phyloP scores from a whole-genome alignment of 345 rosid species.

The Sisymbrium irio region DNA sequence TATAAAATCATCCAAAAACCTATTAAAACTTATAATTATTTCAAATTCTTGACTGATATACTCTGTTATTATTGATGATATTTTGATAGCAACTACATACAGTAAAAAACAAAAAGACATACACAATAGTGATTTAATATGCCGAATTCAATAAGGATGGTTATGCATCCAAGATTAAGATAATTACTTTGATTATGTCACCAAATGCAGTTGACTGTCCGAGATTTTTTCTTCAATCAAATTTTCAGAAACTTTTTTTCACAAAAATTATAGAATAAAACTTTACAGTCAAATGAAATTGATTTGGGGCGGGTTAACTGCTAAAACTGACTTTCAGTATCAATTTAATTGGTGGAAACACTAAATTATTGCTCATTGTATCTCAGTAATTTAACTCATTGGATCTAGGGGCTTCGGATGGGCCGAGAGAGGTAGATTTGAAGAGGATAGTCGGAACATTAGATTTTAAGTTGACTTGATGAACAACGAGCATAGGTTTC shows the following conservation, averaged over 20 bases:
- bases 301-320: no score
- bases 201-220: not conserved
- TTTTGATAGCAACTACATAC: not conserved
- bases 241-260: no score
- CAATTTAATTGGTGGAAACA: not conserved
- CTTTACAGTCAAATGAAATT: no score
- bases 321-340: not conserved
- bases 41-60: not conserved
- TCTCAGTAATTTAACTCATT: not conserved
- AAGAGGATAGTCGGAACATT: not conserved
- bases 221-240: not conserved
- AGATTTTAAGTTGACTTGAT: not conserved
- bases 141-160: no score
- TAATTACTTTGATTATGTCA: not conserved
- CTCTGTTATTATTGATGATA: not conserved
- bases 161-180: not conserved
- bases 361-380: not conserved
- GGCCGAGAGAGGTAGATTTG: not conserved
- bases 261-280: no score
- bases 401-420: not conserved
- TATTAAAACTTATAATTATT: no score
- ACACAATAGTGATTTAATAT: not conserved
- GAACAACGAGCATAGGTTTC: not conserved
- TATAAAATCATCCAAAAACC: no score
- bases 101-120: not conserved